Evolutionary conservation across 305 asterid genomes (phyloP), one percentile per base, ranked within the genome.

Genomic region (Fraxinus nigra): DNA sequence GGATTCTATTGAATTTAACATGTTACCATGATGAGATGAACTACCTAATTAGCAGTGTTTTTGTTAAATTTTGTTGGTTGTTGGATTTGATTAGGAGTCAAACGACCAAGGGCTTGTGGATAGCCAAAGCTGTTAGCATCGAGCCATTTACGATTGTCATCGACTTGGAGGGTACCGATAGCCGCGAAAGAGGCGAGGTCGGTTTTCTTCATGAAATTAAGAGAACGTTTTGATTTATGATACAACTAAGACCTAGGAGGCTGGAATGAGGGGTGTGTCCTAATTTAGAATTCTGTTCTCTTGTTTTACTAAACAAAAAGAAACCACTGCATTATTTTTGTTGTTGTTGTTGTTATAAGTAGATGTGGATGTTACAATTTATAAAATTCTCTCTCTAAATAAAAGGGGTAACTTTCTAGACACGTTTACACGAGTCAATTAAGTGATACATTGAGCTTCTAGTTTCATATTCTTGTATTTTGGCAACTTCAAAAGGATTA

Each of bases 161-260:
- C 89, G 97, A 92, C 79, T 86, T 90, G 90, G 94, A 92, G 90
- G 94, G 97, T 35, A 92, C 97, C n/a, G 94, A 92, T 88, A 91
- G 93, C 76, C 79, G 94, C 7, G 97, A 90, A 89, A 89, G 97
- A 91, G 94, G 97, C 40, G 92, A 92, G 94, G 97, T 92, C 83
- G 34, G 34, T 67, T 48, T 59, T 26, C 51, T 28, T n/a, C 26
- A 5, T 76, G 22, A 10, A 69, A 69, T 69, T 69, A 69, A 69
- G 40, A 30, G 9, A 13, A 69, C 75, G 32, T 69, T 69, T 28
- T 67, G n/a, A 28, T 67, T 10, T 65, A 5, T 13, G 40, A 65
- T 65, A 24, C n/a, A 2, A 9, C 30, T 3, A 24, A 26, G 18
- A 28, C 35, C 67, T 56, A 6, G 4, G 34, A 28, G 4, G n/a